Percentiles rank a stretch among this genome's conserved stretches.
Evolutionary conservation across 2,329 filamentous ascomycete species (phyloP).

Genomic region (Ascomycota sp.): DNA sequence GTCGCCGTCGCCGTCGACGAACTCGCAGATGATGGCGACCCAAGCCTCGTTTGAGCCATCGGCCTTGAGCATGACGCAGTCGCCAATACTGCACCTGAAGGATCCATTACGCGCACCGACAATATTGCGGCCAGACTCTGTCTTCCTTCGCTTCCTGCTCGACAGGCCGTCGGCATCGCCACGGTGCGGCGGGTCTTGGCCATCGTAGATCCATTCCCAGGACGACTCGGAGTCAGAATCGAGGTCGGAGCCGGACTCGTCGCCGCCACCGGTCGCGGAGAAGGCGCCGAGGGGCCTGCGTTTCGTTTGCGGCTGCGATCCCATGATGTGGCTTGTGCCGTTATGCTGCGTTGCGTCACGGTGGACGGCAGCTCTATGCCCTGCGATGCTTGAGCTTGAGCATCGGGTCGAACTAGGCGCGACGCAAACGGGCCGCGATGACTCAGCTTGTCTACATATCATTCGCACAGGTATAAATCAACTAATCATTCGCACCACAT

Average conservation of each 20-base stretch:
- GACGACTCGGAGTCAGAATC: constrained; percentile 40
- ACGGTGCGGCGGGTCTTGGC: constrained; percentile 10
- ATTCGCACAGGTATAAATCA: no score
- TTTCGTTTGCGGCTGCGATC: no score
- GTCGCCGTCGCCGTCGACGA: constrained; percentile 46
- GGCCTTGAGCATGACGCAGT: constrained; percentile 69
- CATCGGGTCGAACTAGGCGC: no score
- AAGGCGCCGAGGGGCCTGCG: background rate
- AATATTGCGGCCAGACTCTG: constrained; percentile 26
- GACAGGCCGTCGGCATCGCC: constrained; percentile 8
- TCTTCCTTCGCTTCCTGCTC: constrained; percentile 15
- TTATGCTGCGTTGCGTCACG: no score
- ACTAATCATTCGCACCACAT: no score
- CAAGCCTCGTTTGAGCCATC: constrained; percentile 73
- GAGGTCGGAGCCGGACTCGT: constrained; percentile 74
- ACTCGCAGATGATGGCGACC: constrained; percentile 74
- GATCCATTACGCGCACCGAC: constrained; percentile 61
- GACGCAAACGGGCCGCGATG: no score
- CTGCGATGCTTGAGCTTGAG: no score
- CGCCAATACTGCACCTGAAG: constrained; percentile 63
- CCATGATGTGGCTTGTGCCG: no score
- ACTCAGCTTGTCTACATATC: no score
- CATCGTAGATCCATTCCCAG: constrained; percentile 59
- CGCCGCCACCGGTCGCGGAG: constrained; percentile 33
- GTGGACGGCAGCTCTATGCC: no score